Evolutionary conservation across 2,329 filamentous ascomycete species (phyloP).

Genomic region (Cryphonectria carpinicola): DNA sequence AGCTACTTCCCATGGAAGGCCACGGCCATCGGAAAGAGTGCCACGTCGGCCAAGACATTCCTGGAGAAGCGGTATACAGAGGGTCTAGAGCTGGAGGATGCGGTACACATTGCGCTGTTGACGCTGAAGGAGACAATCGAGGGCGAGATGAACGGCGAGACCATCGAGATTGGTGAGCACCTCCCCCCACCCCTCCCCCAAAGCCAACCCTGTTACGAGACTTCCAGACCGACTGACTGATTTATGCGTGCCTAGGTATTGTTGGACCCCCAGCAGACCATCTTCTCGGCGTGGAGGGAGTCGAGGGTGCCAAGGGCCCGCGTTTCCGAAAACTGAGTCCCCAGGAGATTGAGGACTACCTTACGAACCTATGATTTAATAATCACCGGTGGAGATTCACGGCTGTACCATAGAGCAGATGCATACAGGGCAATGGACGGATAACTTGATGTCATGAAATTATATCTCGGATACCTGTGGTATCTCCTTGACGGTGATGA

Average conservation of each 20-base stretch:
- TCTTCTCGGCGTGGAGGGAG: conserved; percentile 87
- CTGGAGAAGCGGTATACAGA: conserved; percentile 99
- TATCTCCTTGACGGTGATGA: conserved; percentile 44
- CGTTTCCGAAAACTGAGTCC: conserved; percentile 93
- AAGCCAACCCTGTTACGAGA: neutral
- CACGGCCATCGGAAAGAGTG: conserved; percentile 97
- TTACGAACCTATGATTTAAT: conserved; percentile 85
- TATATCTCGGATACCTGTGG: conserved; percentile 28
- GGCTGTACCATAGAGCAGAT: conserved; percentile 44
- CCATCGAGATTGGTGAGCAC: conserved; percentile 88
- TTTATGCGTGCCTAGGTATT: conserved; percentile 65
- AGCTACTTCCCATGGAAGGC: conserved; percentile 99
- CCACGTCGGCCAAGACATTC: conserved; percentile 98
- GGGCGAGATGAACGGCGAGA: conserved; percentile 98
- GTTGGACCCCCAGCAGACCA: conserved; percentile 94
- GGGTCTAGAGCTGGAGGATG: conserved; percentile 94
- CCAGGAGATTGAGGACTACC: conserved; percentile 98
- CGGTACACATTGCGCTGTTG: conserved; percentile 95
- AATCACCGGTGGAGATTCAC: conserved; percentile 33
- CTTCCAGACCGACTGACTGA: neutral
- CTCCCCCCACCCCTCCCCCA: neutral
- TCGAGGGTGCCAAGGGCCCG: conserved; percentile 81
- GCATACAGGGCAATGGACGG: conserved; percentile 37
- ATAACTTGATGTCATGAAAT: conserved; percentile 27
- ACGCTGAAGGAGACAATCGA: conserved; percentile 99